Conservation (phyloP, 192 early-diverging fungal species). For the Funneliformis mosseae region DNA sequence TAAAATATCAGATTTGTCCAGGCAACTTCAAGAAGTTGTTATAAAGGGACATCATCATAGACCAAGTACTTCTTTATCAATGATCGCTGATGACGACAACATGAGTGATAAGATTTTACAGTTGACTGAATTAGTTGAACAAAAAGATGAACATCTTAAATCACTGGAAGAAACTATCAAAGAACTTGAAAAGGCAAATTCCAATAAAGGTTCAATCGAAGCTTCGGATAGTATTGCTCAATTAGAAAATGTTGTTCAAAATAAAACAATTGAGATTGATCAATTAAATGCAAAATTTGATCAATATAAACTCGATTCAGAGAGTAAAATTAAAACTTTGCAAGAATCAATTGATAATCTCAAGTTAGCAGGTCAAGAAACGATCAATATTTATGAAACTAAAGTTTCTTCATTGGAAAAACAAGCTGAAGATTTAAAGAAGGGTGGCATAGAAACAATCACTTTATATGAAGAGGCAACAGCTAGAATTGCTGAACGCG, state of each 20-base stretch:
- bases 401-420: constrained; percentile 36
- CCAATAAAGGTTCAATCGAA: constrained; percentile 31
- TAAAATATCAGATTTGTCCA: constrained; percentile 37
- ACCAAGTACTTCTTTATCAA: constrained; percentile 6
- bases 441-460: constrained; percentile 28
- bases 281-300: constrained; percentile 19
- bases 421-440: constrained; percentile 44
- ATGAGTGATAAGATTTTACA: constrained; percentile 33
- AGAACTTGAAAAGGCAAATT: constrained; percentile 41
- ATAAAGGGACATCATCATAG: constrained; percentile 3
- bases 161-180: constrained; percentile 41
- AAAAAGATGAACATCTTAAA: constrained; percentile 34
- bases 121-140: constrained; percentile 25
- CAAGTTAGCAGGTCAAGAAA: constrained; percentile 49
- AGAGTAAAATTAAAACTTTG: constrained; percentile 4
- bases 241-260: constrained; percentile 39
- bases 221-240: constrained; percentile 18
- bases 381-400: constrained; percentile 48
- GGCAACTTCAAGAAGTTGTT: constrained; percentile 35
- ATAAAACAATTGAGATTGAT: constrained; percentile 37
- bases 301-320: not conserved
- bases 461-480: constrained; percentile 34
- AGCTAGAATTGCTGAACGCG: constrained; percentile 38
- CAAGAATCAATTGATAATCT: constrained; percentile 42
- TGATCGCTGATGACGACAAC: constrained; percentile 21